Conservation (phyloP, 2,329 filamentous ascomycete species). For the Cercospora nicotianae region DNA sequence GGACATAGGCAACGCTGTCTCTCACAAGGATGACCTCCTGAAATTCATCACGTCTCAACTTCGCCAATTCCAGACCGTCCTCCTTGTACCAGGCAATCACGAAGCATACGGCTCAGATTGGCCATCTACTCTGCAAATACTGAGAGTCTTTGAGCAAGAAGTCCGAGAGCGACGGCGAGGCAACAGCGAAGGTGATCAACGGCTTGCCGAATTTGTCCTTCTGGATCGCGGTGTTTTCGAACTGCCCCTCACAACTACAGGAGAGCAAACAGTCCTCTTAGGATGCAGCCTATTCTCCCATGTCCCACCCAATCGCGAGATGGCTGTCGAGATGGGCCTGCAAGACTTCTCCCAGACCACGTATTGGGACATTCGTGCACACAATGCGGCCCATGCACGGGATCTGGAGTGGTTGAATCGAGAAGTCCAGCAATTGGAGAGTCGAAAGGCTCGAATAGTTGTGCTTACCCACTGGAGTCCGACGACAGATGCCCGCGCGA, state of each 20-base stretch:
- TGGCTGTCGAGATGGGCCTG: constrained; percentile 16
- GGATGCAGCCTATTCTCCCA: constrained; percentile 36
- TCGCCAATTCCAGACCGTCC: constrained; percentile 49
- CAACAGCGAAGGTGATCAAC: constrained; percentile 19
- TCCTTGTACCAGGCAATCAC: constrained; percentile 59
- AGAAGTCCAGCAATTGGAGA: constrained; percentile 36
- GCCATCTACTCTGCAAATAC: constrained; percentile 33
- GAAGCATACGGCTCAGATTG: constrained; percentile 52
- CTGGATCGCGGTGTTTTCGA: constrained; percentile 37
- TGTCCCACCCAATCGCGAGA: constrained; percentile 12
- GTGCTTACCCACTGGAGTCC: constrained; percentile 51
- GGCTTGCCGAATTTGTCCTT: constrained; percentile 45
- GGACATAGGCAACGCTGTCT: constrained; percentile 52
- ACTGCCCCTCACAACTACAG: constrained; percentile 26
- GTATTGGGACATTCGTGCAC: constrained; percentile 43
- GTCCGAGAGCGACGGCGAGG: background rate
- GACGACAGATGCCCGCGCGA: constrained; percentile 37
- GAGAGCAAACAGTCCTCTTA: constrained; percentile 30
- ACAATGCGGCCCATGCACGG: constrained; percentile 42
- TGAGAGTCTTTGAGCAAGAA: constrained; percentile 29
- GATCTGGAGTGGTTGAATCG: constrained; percentile 51
- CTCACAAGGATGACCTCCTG: constrained; percentile 45
- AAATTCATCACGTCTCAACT: constrained; percentile 54
- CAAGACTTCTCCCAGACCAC: constrained; percentile 26
- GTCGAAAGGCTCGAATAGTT: constrained; percentile 31